Base-by-base conservation (phyloP, 192 early-diverging fungal genomes). In the Entomortierella lignicola region DNA sequence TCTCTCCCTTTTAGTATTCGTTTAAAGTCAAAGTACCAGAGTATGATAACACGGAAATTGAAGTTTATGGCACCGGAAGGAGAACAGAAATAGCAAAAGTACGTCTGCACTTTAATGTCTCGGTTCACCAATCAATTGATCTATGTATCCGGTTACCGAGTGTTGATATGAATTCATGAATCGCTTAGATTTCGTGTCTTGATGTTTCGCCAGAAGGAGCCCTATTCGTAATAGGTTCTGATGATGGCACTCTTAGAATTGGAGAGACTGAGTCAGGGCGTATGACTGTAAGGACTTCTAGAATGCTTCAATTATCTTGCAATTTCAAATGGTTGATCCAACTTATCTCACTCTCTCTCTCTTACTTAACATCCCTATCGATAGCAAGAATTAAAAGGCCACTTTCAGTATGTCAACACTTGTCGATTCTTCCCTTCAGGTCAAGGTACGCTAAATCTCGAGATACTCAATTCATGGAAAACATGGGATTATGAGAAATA, bases 371-470 rank as follows among this genome's bases (percentile, higher is more conserved):
- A 63, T 37, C 15, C 10, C 54, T 32, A 31, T 47, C 17, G 32
- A 39, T 56, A 88, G 86, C 55, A 80, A 70, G 74, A 74, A 41
- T 72, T 90, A n/a, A 81, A 64, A 41, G 93, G 90, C 1, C 93
- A 94, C 58, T 17, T 90, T 26, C 89, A 88, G 37, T 92, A 93
- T 66, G 71, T 92, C 44, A 91, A 86, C 30, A 82, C 85, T 17
- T 86, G 88, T 55, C 81, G 77, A 52, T 92, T 94, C 77, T 94
- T 94, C 60, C 93, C 93, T 7, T 92, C 90, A 4, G 91, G 90
- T 23, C 89, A 92, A 89, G 88, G 85, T 82, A 82, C n/a, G n/a
- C n/a, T n/a, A n/a, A n/a, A n/a, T n/a, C n/a, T n/a, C n/a, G n/a
- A n/a, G n/a, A n/a, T n/a, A n/a, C n/a, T n/a, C n/a, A 17, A 51